These are phyloP conservation scores for Lecanicillium sp. DNA, from an alignment of 2,329 filamentous ascomycete species.

Conservation along the genomic window DNA sequence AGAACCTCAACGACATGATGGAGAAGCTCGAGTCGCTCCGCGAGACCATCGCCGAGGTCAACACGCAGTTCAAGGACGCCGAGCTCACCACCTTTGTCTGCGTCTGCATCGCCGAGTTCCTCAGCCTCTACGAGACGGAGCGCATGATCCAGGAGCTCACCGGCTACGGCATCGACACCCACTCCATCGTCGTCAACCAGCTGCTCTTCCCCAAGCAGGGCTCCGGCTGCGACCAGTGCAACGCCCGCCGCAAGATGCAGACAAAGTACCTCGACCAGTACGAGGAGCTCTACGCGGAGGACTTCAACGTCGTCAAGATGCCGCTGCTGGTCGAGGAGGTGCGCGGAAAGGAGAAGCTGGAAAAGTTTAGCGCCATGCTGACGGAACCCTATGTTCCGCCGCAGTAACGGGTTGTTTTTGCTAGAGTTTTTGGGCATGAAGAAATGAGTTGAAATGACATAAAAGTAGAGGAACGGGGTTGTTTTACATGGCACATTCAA, in stretches of 20 bases:
- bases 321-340: slow-evolving; percentile 93
- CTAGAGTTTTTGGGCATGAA: background rate
- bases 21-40: slow-evolving; percentile 91
- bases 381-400: slow-evolving; percentile 70
- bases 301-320: slow-evolving; percentile 98
- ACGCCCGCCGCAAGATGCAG: slow-evolving; percentile 93
- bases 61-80: slow-evolving; percentile 96
- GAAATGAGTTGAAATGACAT: background rate
- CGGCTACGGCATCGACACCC: slow-evolving; percentile 90
- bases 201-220: slow-evolving; percentile 83
- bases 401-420: slow-evolving; percentile 23
- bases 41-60: slow-evolving; percentile 91
- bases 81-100: slow-evolving; percentile 95
- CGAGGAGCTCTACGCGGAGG: slow-evolving; percentile 92
- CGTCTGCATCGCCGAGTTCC: slow-evolving; percentile 95
- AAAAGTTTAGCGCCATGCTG: slow-evolving; percentile 84
- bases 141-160: slow-evolving; percentile 98
- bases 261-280: slow-evolving; percentile 99
- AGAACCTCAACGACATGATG: slow-evolving; percentile 86
- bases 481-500: background rate
- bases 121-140: slow-evolving; percentile 96
- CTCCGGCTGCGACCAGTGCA: slow-evolving; percentile 90
- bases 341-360: slow-evolving; percentile 85
- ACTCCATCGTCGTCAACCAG: slow-evolving; percentile 97
- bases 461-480: background rate